Evolutionary conservation across 164 flowering plant species (phyloP), one percentile per base, ranked within the genome.

Genomic region (Akebia trifoliata): DNA sequence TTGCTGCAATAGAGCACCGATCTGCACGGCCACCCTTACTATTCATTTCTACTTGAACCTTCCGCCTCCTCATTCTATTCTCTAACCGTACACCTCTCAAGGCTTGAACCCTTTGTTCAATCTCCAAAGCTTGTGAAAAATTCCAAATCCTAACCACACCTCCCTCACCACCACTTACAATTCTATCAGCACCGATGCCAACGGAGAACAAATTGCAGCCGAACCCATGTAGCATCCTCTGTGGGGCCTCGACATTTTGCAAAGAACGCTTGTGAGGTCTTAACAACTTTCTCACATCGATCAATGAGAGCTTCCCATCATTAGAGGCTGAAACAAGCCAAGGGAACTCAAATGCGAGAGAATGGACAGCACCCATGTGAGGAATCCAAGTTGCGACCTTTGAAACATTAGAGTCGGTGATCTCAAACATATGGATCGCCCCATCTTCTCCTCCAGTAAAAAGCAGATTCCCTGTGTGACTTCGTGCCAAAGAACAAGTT

Each of bases 361-460:
- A 83, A 44, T 77, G 24, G 29, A 89, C 86, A 47, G 91, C 69
- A n/a, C 87, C 86, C 0, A 81, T 46, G 60, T 92, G 98, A 57
- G 96, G 90, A 62, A 63, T 67, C 95, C 95, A 92, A 26, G 83
- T 71, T 17, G 93, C 95, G 15, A 84, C 72, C 22, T 50, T 67
- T 30, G 29, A 37, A 37, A 72, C 25, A 20, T 21, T 53, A 8
- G 3, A 56, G 38, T 56, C 48, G 22, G 50, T 40, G 35, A 85
- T 66, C 70, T 90, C 85, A 71, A 79, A 93, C 99, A 93, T 90
- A 59, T 78, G 85, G 22, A 93, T 76, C 3, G 82, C 76, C 30
- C 97, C 98, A 56, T 90, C 97, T 42, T 85, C 98, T 32, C 97
- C 97, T 9, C 98, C 96, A n/a, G 82, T 87, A 67, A 93, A 93